phyloP scores from a whole-genome alignment of 345 rosid genomes.

The Aegle marmelos region DNA sequence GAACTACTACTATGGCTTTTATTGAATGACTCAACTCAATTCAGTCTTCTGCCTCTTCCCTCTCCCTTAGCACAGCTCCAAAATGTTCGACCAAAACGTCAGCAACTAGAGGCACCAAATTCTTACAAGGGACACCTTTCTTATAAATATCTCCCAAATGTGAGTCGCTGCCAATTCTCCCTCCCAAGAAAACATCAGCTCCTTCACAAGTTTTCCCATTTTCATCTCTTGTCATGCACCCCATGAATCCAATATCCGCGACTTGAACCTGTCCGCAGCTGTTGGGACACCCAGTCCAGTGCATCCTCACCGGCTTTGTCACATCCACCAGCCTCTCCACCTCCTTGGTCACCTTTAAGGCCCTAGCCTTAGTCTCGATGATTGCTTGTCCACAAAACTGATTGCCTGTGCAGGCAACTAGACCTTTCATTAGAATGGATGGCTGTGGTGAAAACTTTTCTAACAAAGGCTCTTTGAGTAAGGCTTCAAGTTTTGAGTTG shows the following conservation, averaged over 20 bases:
- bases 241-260: constrained; percentile 96
- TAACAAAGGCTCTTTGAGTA: constrained; percentile 63
- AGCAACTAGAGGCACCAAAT: constrained; percentile 76
- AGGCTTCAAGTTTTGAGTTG: constrained; percentile 62
- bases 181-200: constrained; percentile 80
- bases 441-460: constrained; percentile 70
- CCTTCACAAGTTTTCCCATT: constrained; percentile 72
- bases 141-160: constrained; percentile 74
- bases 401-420: constrained; percentile 93
- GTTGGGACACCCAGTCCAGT: constrained; percentile 98
- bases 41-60: constrained; percentile 80
- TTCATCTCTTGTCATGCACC: constrained; percentile 84
- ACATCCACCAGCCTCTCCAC: constrained; percentile 73
- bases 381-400: constrained; percentile 94
- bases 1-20: not conserved
- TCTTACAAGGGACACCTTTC: constrained; percentile 82
- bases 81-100: constrained; percentile 70
- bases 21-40: not conserved
- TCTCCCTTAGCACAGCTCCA: constrained; percentile 83
- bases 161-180: constrained; percentile 82
- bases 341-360: constrained; percentile 82
- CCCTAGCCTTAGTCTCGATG: constrained; percentile 90
- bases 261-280: constrained; percentile 91
- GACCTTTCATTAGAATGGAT: constrained; percentile 73
- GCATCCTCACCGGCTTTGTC: constrained; percentile 69